Percentiles rank a stretch among this genome's conserved stretches.
Evolutionary conservation across 1,139 yeast genomes (phyloP).

Genomic region (Debaryomyces udenii): DNA sequence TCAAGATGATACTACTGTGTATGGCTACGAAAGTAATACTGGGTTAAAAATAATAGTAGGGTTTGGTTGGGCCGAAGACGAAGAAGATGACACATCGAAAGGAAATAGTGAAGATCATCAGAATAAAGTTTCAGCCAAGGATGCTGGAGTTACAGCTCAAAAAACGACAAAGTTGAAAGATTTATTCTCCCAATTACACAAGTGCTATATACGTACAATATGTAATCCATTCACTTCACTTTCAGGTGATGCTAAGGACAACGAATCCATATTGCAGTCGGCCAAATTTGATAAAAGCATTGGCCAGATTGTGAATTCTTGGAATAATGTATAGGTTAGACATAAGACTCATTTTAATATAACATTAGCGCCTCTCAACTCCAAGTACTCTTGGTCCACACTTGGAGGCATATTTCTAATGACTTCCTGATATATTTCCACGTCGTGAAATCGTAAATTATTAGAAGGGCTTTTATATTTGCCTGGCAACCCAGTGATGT

Average conservation of each 20-base stretch:
- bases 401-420: slow-evolving; percentile 84
- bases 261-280: slow-evolving; percentile 33
- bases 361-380: slow-evolving; percentile 86
- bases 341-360: slow-evolving; percentile 53
- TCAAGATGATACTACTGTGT: slow-evolving; percentile 63
- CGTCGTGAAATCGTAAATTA: slow-evolving; percentile 77
- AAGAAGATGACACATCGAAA: background rate
- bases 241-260: slow-evolving; percentile 25
- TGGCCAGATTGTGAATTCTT: slow-evolving; percentile 33
- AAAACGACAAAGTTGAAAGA: slow-evolving; percentile 21
- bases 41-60: slow-evolving; percentile 65
- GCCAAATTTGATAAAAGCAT: slow-evolving; percentile 43
- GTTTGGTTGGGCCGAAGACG: slow-evolving; percentile 31
- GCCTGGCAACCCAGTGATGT: slow-evolving; percentile 87
- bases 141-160: slow-evolving; percentile 10
- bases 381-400: slow-evolving; percentile 89
- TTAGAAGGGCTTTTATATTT: slow-evolving; percentile 75
- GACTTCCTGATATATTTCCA: slow-evolving; percentile 80
- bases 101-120: slow-evolving; percentile 3
- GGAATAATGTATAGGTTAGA: slow-evolving; percentile 25
- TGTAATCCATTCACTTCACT: slow-evolving; percentile 59
- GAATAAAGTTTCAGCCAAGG: slow-evolving; percentile 9
- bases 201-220: slow-evolving; percentile 50
- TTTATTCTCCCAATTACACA: slow-evolving; percentile 49
- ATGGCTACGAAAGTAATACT: slow-evolving; percentile 63